These are phyloP conservation scores for Anastatica hierochuntica DNA, from an alignment of 345 rosid genomes.

Conservation along the genomic window DNA sequence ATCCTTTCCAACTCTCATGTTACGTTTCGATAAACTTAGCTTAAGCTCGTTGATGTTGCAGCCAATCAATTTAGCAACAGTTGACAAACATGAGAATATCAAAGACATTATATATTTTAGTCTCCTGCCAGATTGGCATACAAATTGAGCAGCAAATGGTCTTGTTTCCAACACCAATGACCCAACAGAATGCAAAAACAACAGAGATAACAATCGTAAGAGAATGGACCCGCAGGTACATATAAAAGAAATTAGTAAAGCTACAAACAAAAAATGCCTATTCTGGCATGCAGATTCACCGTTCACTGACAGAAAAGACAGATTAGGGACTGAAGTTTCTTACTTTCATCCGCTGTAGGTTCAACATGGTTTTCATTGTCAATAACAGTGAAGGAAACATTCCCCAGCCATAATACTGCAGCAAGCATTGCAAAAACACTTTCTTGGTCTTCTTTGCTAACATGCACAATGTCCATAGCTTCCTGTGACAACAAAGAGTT, in stretches of 20 bases:
- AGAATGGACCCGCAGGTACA: not conserved
- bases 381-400: slow-evolving; percentile 57
- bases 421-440: slow-evolving; percentile 93
- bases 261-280: not conserved
- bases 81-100: slow-evolving; percentile 47
- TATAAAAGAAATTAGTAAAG: slow-evolving; percentile 1
- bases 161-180: not conserved
- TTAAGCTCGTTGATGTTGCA: slow-evolving; percentile 55
- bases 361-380: slow-evolving; percentile 97
- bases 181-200: not conserved
- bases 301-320: not conserved
- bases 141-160: not conserved
- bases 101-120: not conserved
- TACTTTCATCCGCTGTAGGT: slow-evolving; percentile 75
- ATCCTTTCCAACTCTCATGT: slow-evolving; percentile 91
- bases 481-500: slow-evolving; percentile 43
- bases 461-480: slow-evolving; percentile 93
- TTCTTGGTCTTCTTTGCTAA: slow-evolving; percentile 91
- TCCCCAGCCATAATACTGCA: slow-evolving; percentile 97
- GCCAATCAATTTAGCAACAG: slow-evolving; percentile 79
- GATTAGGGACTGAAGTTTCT: slow-evolving; percentile 21
- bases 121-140: slow-evolving; percentile 1
- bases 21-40: slow-evolving; percentile 75
- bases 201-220: not conserved
- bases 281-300: not conserved